phyloP scores from a whole-genome alignment of 768 basidiomycete genomes.

The Auriculariales sp. region DNA sequence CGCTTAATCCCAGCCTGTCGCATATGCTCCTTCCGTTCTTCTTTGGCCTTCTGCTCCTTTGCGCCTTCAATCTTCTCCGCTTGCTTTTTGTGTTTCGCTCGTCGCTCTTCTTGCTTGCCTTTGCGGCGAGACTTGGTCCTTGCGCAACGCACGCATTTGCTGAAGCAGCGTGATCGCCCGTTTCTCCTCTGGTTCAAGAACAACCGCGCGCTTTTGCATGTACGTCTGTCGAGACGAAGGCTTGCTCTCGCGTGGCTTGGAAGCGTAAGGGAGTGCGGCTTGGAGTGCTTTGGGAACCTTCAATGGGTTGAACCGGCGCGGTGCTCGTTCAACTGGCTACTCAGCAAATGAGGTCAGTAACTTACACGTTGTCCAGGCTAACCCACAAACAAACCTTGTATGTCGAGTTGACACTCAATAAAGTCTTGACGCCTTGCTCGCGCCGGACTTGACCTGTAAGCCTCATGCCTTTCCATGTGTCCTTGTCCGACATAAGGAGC shows the following conservation, averaged over 20 bases:
- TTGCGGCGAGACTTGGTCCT: conserved; percentile 70
- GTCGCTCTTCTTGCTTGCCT: conserved; percentile 78
- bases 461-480: conserved; percentile 87
- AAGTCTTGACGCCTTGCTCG: conserved; percentile 76
- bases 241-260: conserved; percentile 76
- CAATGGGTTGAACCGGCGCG: conserved; percentile 82
- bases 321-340: conserved; percentile 52
- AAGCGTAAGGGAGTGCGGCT: conserved; percentile 77
- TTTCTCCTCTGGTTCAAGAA: conserved; percentile 92
- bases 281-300: conserved; percentile 84
- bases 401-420: conserved; percentile 65
- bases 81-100: conserved; percentile 53
- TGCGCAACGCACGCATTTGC: conserved; percentile 83
- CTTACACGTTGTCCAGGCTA: no score
- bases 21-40: conserved; percentile 68
- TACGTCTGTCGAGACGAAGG: conserved; percentile 69
- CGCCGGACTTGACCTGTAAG: conserved; percentile 84
- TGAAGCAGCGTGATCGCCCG: conserved; percentile 82
- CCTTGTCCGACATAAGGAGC: conserved; percentile 68
- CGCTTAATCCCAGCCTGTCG: conserved; percentile 51
- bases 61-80: conserved; percentile 50
- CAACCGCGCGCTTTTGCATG: conserved; percentile 85
- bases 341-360: no score
- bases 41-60: conserved; percentile 55
- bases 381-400: conserved; percentile 42